Evolutionary conservation across 805 yeast genomes (phyloP), one percentile per base, ranked within the genome.

Genomic region (Huiozyma naganishii): DNA sequence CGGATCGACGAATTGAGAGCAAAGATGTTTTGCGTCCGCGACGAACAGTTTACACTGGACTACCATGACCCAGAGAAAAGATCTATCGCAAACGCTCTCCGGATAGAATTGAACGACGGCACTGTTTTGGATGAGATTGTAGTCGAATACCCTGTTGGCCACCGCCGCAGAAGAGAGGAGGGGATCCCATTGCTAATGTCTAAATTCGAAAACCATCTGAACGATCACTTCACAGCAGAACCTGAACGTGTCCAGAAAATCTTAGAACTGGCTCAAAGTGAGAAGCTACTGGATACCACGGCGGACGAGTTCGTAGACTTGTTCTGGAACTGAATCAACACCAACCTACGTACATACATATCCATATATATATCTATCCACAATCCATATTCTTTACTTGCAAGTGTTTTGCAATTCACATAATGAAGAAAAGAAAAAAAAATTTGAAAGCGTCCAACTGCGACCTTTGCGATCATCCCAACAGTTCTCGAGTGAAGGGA

Each of bases 131-230:
- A 72, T 43, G 79, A 75, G 48, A 73, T 73, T 36, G 69, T 62
- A 41, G 76, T 77, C 29, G 73, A 75, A 56, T 74, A 67, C 57
- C 79, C 82, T 56, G 64, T 76, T 47, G 82, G 82, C 10, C 82
- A 76, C 62, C 69, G 73, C 51, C 63, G 64, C 50, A 72, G 82
- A 59, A 68, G 82, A 48, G 73, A 71, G 43, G 81, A 76, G 54
- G 82, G 81, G 30, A 72, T 71, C 42, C 80, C 81, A 29, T 69
- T 76, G 10, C 55, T 76, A 46, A 57, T 72, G 39, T 53, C 63
- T 40, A 76, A 76, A 62, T 76, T 75, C 48, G 69, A 72, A 55
- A 70, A 67, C 41, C 80, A 76, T 52, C 61, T 76, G 38, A 52
- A 59, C 12, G 74, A 73, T 41, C 70, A 74, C 45, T 72, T 70